Evolutionary conservation across 345 rosid species (phyloP).

Genomic region (Clausena lansium): DNA sequence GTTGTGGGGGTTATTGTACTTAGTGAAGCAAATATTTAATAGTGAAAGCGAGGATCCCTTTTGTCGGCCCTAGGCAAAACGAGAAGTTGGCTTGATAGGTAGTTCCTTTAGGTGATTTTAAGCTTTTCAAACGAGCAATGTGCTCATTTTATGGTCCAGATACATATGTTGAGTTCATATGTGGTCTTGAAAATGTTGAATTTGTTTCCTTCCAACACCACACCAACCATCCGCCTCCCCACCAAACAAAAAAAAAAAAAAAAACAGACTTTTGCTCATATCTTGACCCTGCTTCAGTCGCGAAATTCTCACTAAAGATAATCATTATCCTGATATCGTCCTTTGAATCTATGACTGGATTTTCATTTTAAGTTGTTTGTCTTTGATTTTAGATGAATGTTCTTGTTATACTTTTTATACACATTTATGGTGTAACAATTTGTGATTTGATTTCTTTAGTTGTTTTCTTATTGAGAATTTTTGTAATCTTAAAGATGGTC

Average conservation of each 20-base stretch:
- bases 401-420: neutral
- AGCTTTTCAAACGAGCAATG: neutral
- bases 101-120: neutral
- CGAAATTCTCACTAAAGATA: neutral
- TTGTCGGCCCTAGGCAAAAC: neutral
- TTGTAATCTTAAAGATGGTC: conserved; percentile 1
- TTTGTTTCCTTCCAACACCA: neutral
- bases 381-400: neutral
- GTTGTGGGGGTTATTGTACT: neutral
- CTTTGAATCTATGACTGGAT: neutral
- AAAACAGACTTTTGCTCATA: neutral
- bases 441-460: neutral
- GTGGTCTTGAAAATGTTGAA: neutral
- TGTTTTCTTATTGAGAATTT: neutral
- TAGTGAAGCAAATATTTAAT: neutral
- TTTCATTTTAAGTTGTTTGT: neutral
- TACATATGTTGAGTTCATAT: neutral
- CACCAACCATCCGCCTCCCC: too few relatives aligned
- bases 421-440: neutral
- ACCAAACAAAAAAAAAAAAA: neutral
- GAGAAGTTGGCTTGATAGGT: neutral
- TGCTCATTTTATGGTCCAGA: neutral
- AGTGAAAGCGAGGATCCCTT: neutral
- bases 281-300: neutral
- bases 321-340: neutral